Base-by-base conservation (phyloP, 805 yeast species). In the Hanseniaspora valbyensis region DNA sequence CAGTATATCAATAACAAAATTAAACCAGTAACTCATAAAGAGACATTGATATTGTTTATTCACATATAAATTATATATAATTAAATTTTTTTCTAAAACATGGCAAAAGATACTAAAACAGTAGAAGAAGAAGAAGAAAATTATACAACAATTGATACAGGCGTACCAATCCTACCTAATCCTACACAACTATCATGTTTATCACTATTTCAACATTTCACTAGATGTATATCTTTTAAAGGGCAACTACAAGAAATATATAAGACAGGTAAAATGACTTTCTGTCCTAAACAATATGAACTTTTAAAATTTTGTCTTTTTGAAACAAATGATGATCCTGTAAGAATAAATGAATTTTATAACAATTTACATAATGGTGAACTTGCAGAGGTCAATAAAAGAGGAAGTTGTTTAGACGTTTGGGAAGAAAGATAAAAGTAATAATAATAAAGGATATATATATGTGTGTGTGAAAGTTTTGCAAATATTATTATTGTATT, bases 161-260 rank as follows among this genome's bases (percentile, higher is more conserved):
- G 43, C 4, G 38, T 48, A 2, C 44, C 44, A 8, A 40, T 48
- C 9, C 21, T 48, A 13, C 44, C 51, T 2, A 48, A 48, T 26
- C 51, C 51, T 4, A 48, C 51, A 14, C 51, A 48, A 22, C 36
- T 48, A n/a, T 48, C 51, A 18, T 48, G 51, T 30, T 25, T 40
- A 12, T 21, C 28, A 1, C 36, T 48, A 2, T 24, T 48, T 21
- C 95, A 89, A 64, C 95, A 87, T 60, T 69, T 89, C 21, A 73
- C 88, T 42, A 80, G 77, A 42, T 90, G 97, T 63, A 87, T 84
- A 66, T 84, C 96, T 0, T 61, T 89, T 2, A 96, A 95, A 2
- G 96, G 96, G 0, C 96, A 89, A 61, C 67, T 85, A 19, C 76
- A 94, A 54, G 76, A 83, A 65, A 83, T 83, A 59, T 90, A 89